These are phyloP conservation scores for Entamoeba dispar DNA, from an alignment of 208 protist genomes.

Conservation along the genomic window DNA sequence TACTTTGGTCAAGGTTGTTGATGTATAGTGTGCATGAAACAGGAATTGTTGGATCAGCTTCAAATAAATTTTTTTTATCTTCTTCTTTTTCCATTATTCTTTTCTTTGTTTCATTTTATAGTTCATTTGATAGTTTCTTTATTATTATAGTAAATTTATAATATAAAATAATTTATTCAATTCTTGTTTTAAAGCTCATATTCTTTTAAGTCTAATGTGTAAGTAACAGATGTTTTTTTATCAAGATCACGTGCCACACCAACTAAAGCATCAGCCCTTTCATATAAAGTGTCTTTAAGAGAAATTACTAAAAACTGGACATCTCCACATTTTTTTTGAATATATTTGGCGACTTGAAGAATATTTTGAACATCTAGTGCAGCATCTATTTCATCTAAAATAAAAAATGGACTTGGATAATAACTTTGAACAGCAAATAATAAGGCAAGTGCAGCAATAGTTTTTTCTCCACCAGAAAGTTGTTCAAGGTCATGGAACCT, in stretches of 20 bases:
- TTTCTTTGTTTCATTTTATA: no score
- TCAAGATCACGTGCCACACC: constrained; percentile 45
- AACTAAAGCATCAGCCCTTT: constrained; percentile 65
- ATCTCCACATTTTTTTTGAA: background rate
- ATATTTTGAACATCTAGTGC: constrained; percentile 86
- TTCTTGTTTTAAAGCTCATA: background rate
- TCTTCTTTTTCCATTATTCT: no score
- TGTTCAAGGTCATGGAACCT: constrained; percentile 82
- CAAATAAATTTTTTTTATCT: no score
- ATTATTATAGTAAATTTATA: no score
- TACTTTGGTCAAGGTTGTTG: background rate
- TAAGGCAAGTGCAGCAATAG: constrained; percentile 83
- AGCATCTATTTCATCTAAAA: constrained; percentile 94
- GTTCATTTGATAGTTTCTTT: no score
- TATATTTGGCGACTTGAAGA: constrained; percentile 53
- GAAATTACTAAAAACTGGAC: constrained; percentile 85
- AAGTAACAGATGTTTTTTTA: background rate
- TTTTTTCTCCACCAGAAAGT: constrained; percentile 88
- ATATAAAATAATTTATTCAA: no score
- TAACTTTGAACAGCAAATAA: constrained; percentile 80
- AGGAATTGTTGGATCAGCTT: no score
- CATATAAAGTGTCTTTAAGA: constrained; percentile 82
- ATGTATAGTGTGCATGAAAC: background rate
- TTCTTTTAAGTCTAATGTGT: background rate
- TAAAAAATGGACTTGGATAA: constrained; percentile 82